Evolutionary conservation across 305 asterid species (phyloP), one percentile per base, ranked within the genome.

Genomic region (Salvia sclarea): DNA sequence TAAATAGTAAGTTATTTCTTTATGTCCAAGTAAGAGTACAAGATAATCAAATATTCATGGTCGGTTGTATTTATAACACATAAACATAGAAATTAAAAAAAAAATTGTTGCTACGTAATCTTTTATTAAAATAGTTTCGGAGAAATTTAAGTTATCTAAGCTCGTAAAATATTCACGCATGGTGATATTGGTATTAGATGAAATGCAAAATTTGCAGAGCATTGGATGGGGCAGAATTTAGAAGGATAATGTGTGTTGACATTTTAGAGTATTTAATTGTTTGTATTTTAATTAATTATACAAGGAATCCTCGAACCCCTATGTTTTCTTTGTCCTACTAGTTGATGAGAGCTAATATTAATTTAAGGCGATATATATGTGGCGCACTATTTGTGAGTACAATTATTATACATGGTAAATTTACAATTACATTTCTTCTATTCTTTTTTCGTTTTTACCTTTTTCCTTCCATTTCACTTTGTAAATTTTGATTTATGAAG

Each of bases 201-300:
- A 14, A 31, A 40, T 17, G 7, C 18, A 35, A 65, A 43, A 18
- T 31, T 35, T 41, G 25, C 25, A 44, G 6, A 25, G 41, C 56
- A 78, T 52, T 65, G 70, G 79, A 54, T 61, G 70, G 61, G 58
- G 8, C 30, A 74, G 64, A 74, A 49, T 68, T 75, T 66, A 8
- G 40, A 68, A 71, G 56, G 35, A 63, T 63, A 68, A 64, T 12
- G 37, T 48, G 53, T 77, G 70, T 57, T 59, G 69, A 70, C 66
- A 64, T 58, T 58, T 41, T 24, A 3, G 21, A 31, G 54, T 40
- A 52, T 20, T 22, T 62, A 8, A 6, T 22, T 13, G 3, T 10
- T 14, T 0, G 4, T 44, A n/a, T 14, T 14, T 44, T 44, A 5
- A 13, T 43, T 37, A 0, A 31, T 63, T 25, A 13, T 35, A 10